These are phyloP conservation scores for Croton laevigatus DNA, from an alignment of 441 rosid species.

Conservation along the genomic window DNA sequence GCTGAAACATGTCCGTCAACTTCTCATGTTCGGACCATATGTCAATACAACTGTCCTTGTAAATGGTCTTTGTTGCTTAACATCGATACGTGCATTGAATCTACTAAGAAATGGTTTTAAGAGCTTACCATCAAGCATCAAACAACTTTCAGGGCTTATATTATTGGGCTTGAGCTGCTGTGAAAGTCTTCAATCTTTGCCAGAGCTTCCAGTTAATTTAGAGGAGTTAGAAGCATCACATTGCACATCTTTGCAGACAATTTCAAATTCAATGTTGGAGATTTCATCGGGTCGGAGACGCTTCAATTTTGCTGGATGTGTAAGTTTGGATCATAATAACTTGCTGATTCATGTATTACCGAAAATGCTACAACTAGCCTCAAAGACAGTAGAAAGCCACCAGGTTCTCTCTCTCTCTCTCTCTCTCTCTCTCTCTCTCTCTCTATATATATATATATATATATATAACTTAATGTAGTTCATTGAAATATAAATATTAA, in stretches of 20 bases:
- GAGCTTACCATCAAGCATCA: neutral
- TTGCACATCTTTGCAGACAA: neutral
- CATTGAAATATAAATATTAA: too few relatives aligned
- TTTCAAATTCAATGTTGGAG: neutral
- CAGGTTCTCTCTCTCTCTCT: too few relatives aligned
- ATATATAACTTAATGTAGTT: too few relatives aligned
- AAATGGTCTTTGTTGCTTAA: too few relatives aligned
- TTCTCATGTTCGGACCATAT: neutral
- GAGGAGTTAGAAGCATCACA: neutral
- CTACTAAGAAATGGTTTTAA: neutral
- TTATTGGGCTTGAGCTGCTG: neutral
- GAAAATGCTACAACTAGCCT: too few relatives aligned
- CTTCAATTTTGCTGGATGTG: neutral
- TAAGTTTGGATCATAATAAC: neutral
- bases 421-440: too few relatives aligned
- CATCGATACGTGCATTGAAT: neutral
- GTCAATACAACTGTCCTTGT: too few relatives aligned
- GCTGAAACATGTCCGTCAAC: neutral
- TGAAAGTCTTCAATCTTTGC: neutral
- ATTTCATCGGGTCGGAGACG: neutral
- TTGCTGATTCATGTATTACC: neutral
- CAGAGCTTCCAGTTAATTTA: neutral
- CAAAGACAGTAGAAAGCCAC: too few relatives aligned
- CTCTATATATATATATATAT: too few relatives aligned
- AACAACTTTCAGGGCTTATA: constrained; percentile 2